phyloP scores from a whole-genome alignment of 129 eudicot genomes.

The Kitagawia praeruptora region DNA sequence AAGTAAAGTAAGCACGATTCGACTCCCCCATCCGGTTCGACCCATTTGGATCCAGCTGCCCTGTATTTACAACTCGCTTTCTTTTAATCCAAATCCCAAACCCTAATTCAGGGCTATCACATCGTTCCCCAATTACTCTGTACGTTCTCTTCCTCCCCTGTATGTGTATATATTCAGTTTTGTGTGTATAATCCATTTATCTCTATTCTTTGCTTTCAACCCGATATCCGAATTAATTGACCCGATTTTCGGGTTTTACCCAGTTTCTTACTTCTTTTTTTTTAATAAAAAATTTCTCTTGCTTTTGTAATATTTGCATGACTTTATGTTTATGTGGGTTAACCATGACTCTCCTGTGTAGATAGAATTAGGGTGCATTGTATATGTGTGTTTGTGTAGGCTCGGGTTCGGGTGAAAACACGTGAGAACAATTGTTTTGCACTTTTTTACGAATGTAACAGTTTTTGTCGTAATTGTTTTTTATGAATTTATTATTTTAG shows the following conservation, averaged over 20 bases:
- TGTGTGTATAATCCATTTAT: not conserved
- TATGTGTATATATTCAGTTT: not conserved
- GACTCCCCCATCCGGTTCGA: not conserved
- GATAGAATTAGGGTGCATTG: not conserved
- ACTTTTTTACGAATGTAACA: too few relatives aligned
- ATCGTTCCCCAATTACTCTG: not conserved
- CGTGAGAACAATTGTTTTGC: not conserved
- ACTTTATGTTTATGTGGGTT: not conserved
- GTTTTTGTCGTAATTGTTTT: too few relatives aligned
- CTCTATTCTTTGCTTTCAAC: not conserved
- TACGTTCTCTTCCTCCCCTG: not conserved
- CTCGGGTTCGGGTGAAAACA: too few relatives aligned
- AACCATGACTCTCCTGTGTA: not conserved
- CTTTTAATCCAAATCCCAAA: not conserved
- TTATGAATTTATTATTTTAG: not conserved
- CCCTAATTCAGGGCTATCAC: not conserved
- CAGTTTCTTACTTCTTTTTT: not conserved
- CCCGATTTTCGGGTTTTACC: constrained; percentile 8
- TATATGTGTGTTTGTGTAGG: too few relatives aligned
- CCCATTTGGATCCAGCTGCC: not conserved
- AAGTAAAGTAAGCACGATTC: not conserved
- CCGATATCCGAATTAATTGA: constrained; percentile 8
- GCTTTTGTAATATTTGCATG: not conserved
- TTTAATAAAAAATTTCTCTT: not conserved
- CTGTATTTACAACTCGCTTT: not conserved